A percentile compares a stretch with the other conserved stretches of the same genome.
These are phyloP conservation scores for Plasmodium gonderi DNA, from an alignment of 169 alveolate species.

Conservation along the genomic window DNA sequence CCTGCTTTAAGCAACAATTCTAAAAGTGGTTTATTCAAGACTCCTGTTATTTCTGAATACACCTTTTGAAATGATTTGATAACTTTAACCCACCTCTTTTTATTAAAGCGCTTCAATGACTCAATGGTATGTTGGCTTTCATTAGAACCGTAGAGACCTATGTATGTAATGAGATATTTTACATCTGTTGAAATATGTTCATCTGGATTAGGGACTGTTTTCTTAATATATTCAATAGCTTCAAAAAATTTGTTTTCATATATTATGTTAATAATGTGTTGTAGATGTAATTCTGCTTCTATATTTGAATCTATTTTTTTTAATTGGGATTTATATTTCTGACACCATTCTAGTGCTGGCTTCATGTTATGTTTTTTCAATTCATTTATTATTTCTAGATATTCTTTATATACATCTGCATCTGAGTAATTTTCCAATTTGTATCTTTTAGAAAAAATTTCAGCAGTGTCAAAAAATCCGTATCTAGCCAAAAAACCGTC, in stretches of 20 bases:
- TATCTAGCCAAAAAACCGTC: conserved; percentile 49
- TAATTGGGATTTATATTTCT: conserved; percentile 64
- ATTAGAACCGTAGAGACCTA: not conserved
- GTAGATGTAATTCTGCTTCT: conserved; percentile 77
- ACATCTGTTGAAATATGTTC: conserved; percentile 10
- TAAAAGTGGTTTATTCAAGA: conserved; percentile 74
- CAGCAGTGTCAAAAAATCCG: conserved; percentile 35
- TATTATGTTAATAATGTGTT: conserved; percentile 68
- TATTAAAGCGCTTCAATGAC: conserved; percentile 1
- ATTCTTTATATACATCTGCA: conserved; percentile 63
- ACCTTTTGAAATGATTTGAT: conserved; percentile 23
- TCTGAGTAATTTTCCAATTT: conserved; percentile 54
- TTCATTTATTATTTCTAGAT: conserved; percentile 32
- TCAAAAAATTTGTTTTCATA: conserved; percentile 55
- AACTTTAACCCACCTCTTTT: conserved; percentile 47
- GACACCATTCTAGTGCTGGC: conserved; percentile 70
- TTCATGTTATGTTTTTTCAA: conserved; percentile 21
- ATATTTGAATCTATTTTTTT: conserved; percentile 67
- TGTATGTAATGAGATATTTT: conserved; percentile 42
- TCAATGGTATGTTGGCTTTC: not conserved
- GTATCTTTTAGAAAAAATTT: conserved; percentile 49
- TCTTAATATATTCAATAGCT: conserved; percentile 72
- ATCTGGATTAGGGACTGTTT: not conserved
- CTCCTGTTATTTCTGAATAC: conserved; percentile 71
- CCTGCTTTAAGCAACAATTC: conserved; percentile 85